Percentiles rank a stretch among this genome's conserved stretches.
These are phyloP conservation scores for Blastobotrys buckinghamii DNA, from an alignment of 1,139 yeast genomes.

Conservation along the genomic window DNA sequence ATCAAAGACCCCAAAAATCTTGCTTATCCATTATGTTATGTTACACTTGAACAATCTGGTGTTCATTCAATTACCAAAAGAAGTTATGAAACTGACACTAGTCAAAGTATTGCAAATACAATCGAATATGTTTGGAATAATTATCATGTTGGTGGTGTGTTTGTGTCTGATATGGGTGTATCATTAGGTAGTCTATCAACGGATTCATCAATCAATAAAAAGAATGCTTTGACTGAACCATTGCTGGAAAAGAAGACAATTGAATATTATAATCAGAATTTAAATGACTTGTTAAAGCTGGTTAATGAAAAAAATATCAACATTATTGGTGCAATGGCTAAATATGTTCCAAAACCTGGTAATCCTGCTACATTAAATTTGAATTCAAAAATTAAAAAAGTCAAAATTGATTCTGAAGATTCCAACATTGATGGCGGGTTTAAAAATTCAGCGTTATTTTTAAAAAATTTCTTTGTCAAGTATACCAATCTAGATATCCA, in stretches of 20 bases:
- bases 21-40: slow-evolving; percentile 22
- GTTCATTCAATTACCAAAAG: slow-evolving; percentile 15
- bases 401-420: background rate
- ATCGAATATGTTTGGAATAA: slow-evolving; percentile 24
- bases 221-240: slow-evolving; percentile 28
- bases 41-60: slow-evolving; percentile 12
- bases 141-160: slow-evolving; percentile 20
- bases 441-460: background rate
- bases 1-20: slow-evolving; percentile 16
- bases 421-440: background rate
- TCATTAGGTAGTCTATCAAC: slow-evolving; percentile 33
- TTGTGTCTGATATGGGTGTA: slow-evolving; percentile 36
- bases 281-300: slow-evolving; percentile 30
- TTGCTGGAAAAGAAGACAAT: slow-evolving; percentile 32
- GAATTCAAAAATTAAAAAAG: background rate
- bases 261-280: slow-evolving; percentile 31
- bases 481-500: background rate
- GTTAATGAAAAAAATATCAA: slow-evolving; percentile 29
- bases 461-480: background rate
- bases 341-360: slow-evolving; percentile 21
- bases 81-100: slow-evolving; percentile 24
- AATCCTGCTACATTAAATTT: background rate
- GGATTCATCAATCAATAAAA: slow-evolving; percentile 29
- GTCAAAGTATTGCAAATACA: slow-evolving; percentile 21
- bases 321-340: slow-evolving; percentile 34